phyloP scores from a whole-genome alignment of 306 rosid species.

The Acacia melanoxylon region DNA sequence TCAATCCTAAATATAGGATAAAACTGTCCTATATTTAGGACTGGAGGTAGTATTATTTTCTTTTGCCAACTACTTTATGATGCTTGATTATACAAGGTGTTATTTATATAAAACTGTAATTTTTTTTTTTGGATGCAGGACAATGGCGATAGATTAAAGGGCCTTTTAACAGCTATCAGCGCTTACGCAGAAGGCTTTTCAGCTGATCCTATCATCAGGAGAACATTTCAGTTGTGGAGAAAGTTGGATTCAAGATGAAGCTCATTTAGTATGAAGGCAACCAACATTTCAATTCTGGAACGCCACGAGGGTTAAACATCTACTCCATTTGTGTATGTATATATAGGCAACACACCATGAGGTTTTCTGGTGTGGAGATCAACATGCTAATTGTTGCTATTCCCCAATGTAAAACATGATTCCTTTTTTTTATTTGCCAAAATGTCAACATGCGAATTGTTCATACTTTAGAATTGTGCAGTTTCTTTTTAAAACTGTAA shows the following conservation, averaged over 20 bases:
- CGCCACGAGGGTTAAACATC: not conserved
- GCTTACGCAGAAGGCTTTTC: conserved; percentile 95
- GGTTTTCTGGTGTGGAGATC: conserved; percentile 14
- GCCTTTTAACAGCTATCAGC: conserved; percentile 72
- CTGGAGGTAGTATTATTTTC: too few relatives aligned
- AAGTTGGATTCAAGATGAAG: conserved; percentile 42
- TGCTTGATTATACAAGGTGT: not conserved
- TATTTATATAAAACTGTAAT: conserved; percentile 13
- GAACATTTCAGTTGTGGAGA: conserved; percentile 55
- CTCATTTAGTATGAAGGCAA: not conserved
- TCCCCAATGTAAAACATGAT: not conserved
- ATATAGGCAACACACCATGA: conserved; percentile 26
- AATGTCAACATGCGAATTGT: too few relatives aligned
- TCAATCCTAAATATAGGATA: too few relatives aligned
- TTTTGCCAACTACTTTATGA: not conserved
- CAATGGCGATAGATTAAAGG: conserved; percentile 60
- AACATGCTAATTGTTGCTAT: conserved; percentile 4
- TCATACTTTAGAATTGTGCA: too few relatives aligned
- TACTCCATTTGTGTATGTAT: not conserved
- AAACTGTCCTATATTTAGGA: too few relatives aligned
- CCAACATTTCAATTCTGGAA: conserved; percentile 22
- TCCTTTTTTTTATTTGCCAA: not conserved
- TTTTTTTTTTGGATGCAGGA: conserved; percentile 52
- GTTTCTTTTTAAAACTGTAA: too few relatives aligned
- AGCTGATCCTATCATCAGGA: conserved; percentile 75